Evolutionary conservation across 2,329 filamentous ascomycete species (phyloP).

Genomic region (Pseudogymnoascus sp.): DNA sequence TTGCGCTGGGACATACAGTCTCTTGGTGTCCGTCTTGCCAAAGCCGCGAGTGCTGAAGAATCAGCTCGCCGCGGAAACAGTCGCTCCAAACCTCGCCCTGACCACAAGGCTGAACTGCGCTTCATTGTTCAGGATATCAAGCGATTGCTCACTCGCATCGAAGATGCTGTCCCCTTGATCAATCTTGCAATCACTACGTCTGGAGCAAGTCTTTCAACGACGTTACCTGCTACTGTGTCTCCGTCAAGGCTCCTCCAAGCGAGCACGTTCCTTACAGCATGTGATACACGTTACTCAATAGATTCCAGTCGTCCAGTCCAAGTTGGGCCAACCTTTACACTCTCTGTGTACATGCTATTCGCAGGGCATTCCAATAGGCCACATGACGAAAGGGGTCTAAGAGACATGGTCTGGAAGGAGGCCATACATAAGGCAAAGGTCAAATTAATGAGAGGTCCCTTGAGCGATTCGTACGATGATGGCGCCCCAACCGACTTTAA

Average conservation of each 20-base stretch:
- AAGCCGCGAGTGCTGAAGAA: constrained; percentile 60
- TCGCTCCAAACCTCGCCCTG: constrained; percentile 42
- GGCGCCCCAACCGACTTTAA: not conserved
- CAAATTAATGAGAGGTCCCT: constrained; percentile 45
- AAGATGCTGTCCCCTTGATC: constrained; percentile 84
- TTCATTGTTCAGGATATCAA: constrained; percentile 70
- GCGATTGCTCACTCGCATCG: constrained; percentile 67
- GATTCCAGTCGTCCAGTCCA: constrained; percentile 60
- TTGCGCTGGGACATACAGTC: constrained; percentile 77
- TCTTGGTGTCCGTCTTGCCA: constrained; percentile 67
- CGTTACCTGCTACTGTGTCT: constrained; percentile 74
- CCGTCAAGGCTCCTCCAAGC: constrained; percentile 87
- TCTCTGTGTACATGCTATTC: constrained; percentile 95
- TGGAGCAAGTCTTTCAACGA: constrained; percentile 76
- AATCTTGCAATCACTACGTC: constrained; percentile 93
- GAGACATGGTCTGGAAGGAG: constrained; percentile 76
- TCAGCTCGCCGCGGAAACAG: constrained; percentile 35
- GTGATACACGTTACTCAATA: constrained; percentile 73
- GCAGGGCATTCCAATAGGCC: constrained; percentile 60
- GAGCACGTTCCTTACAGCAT: constrained; percentile 80
- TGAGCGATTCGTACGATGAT: not conserved
- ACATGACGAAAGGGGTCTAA: constrained; percentile 19
- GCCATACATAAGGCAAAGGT: constrained; percentile 89
- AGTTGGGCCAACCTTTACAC: constrained; percentile 76
- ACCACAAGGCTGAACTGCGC: constrained; percentile 58